Base-by-base conservation (phyloP, 306 rosid genomes). In the Cajanus cajan region DNA sequence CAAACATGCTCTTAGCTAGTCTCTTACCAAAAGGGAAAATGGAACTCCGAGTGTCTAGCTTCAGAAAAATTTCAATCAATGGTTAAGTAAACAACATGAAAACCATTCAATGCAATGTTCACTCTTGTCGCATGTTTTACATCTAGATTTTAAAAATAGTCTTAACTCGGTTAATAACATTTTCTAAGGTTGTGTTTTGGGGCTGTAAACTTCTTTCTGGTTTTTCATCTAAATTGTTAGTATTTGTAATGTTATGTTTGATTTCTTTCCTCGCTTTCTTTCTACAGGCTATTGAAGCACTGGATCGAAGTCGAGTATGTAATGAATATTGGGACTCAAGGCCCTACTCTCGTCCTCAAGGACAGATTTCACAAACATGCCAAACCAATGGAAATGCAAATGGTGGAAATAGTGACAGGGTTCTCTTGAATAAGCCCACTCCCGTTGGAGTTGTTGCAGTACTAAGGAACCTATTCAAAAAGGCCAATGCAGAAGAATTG, bases 311-410 rank as follows among this genome's bases (percentile, higher is more conserved):
- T 81, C 92, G 93, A 71, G 90, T 91, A 28, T 91, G 97, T 79
- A 82, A 86, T 2, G 98, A 90, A 81, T 95, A 93, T 52, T 95
- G 99, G 99, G 99, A 93, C 81, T 91, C 97, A 7, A 89, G 99
- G 47, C 99, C 99, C 25, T 95, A 90, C 63, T 95, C 99, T 39
- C 94, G 99, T 57, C 98, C 97, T 68, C 96, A 83, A 28, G 90
- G 92, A 66, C 96, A 89, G 84, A 83, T 90, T 88, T 92, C 87
- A 59, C 98, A 91, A 74, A 36, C 80, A 71, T 78, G 76, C 66
- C 91, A 87, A 43, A 57, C 82, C 64, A 84, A 52, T 54, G 83
- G 69, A 21, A 72, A 77, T 33, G 80, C 72, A 21, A 72, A 77
- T 33, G 80, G 87, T 66, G 87, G 79, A 78, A 78, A 65, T 76